A percentile compares a stretch with the other conserved stretches of the same genome.
phyloP scores from a whole-genome alignment of 2,329 filamentous ascomycete genomes.

The Aspergillus luchuensis region DNA sequence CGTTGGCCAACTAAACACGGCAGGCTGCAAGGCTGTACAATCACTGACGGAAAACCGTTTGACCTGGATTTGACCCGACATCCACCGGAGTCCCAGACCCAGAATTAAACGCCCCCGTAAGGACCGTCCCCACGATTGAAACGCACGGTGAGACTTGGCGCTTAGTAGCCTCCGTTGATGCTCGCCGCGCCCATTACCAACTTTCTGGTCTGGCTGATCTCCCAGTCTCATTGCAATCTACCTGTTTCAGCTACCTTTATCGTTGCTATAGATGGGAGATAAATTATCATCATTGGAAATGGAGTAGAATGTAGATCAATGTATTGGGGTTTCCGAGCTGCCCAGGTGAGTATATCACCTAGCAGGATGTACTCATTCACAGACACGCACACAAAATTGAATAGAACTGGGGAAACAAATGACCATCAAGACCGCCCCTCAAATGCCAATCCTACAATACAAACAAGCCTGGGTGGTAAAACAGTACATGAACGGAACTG shows the following conservation, averaged over 20 bases:
- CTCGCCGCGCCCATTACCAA: no score
- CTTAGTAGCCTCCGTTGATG: not conserved
- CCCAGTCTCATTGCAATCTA: not conserved
- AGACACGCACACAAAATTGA: slow-evolving; percentile 12
- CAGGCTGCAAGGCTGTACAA: not conserved
- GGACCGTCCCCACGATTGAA: slow-evolving; percentile 6
- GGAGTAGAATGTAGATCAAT: not conserved
- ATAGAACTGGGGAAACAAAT: not conserved
- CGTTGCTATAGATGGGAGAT: no score
- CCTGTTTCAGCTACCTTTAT: not conserved
- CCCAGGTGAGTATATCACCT: not conserved
- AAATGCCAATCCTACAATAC: slow-evolving; percentile 26
- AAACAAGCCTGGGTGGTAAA: slow-evolving; percentile 22
- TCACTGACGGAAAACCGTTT: not conserved
- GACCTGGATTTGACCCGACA: not conserved
- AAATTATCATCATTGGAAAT: not conserved
- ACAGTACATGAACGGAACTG: slow-evolving; percentile 15
- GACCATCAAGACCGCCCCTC: slow-evolving; percentile 15
- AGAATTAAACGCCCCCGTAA: not conserved
- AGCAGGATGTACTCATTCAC: not conserved
- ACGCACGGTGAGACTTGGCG: slow-evolving; percentile 8
- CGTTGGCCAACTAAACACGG: not conserved
- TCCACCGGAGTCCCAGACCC: not conserved
- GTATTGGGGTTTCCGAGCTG: not conserved
- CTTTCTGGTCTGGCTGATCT: no score